Evolutionary conservation across 2,329 filamentous ascomycete species (phyloP).

Genomic region (Colletotrichum graminicola): DNA sequence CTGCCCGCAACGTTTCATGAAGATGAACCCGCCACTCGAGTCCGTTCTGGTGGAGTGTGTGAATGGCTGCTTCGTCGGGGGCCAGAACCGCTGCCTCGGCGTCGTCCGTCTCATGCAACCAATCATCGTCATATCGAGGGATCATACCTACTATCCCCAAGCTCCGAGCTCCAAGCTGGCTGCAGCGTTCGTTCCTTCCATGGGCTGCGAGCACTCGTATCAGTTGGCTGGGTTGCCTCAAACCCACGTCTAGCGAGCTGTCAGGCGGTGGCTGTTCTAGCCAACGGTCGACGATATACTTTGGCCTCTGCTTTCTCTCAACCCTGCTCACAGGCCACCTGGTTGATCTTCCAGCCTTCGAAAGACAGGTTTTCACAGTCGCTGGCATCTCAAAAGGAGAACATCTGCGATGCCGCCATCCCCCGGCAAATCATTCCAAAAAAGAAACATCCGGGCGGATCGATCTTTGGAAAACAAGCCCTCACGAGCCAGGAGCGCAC

Average conservation of each 20-base stretch:
- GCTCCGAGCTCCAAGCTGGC: not conserved
- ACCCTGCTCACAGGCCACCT: not conserved
- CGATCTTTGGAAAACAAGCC: constrained; percentile 1
- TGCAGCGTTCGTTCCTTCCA: not conserved
- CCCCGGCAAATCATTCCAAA: constrained; percentile 7
- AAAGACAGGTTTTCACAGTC: not conserved
- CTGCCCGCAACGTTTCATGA: constrained; percentile 30
- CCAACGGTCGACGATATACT: constrained; percentile 23
- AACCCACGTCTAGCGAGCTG: constrained; percentile 12
- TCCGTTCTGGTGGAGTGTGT: not conserved
- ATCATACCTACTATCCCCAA: not conserved
- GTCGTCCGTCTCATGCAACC: not conserved
- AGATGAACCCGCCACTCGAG: not conserved
- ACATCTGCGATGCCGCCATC: not conserved
- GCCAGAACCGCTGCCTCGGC: not conserved
- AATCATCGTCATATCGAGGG: not conserved
- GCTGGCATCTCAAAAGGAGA: not conserved
- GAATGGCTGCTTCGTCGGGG: not conserved
- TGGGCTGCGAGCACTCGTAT: constrained; percentile 30
- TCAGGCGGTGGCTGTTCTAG: constrained; percentile 34
- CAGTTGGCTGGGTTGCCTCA: constrained; percentile 27
- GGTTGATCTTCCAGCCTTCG: not conserved
- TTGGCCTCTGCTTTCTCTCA: constrained; percentile 31
- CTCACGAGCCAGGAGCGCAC: not conserved
- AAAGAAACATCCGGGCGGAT: constrained; percentile 11